These are phyloP conservation scores for Globisporangium sylvaticum DNA, from an alignment of 352 stramenopile species.

Conservation along the genomic window DNA sequence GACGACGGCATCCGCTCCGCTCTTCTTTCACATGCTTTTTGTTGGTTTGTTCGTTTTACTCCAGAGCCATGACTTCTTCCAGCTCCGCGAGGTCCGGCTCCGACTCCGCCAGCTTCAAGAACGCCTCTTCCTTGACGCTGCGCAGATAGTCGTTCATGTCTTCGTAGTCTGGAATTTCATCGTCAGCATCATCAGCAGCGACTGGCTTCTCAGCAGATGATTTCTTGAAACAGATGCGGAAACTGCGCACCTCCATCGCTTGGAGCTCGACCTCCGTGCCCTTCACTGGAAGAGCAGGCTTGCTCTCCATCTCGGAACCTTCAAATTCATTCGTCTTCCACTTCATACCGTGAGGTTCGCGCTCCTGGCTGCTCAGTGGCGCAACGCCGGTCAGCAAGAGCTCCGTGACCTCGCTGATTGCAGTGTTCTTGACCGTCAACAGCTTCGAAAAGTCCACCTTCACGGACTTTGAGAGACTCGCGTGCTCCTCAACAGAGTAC, in stretches of 20 bases:
- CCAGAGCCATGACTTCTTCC: conserved; percentile 31
- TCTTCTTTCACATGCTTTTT: conserved; percentile 4
- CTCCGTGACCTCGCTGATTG: conserved; percentile 74
- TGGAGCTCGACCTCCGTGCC: conserved; percentile 68
- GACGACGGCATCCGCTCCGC: conserved; percentile 2
- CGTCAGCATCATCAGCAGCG: not conserved
- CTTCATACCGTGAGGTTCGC: conserved; percentile 9
- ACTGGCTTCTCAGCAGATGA: not conserved
- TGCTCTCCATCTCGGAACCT: not conserved
- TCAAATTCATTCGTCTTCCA: conserved; percentile 38
- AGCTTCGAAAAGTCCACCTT: conserved; percentile 68
- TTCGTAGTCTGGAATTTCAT: not conserved
- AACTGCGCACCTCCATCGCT: conserved; percentile 93
- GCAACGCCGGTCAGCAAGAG: conserved; percentile 87
- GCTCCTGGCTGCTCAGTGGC: conserved; percentile 28
- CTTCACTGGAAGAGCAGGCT: conserved; percentile 37
- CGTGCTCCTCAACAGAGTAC: conserved; percentile 87
- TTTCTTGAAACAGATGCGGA: conserved; percentile 69
- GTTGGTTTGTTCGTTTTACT: conserved; percentile 17
- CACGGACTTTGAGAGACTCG: conserved; percentile 66
- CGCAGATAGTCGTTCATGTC: conserved; percentile 9
- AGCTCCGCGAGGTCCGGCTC: conserved; percentile 22
- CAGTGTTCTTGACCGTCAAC: conserved; percentile 44
- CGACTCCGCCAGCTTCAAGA: conserved; percentile 9
- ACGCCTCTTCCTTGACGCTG: conserved; percentile 18